Conservation (phyloP, 805 yeast species). For the Candida awuae region DNA sequence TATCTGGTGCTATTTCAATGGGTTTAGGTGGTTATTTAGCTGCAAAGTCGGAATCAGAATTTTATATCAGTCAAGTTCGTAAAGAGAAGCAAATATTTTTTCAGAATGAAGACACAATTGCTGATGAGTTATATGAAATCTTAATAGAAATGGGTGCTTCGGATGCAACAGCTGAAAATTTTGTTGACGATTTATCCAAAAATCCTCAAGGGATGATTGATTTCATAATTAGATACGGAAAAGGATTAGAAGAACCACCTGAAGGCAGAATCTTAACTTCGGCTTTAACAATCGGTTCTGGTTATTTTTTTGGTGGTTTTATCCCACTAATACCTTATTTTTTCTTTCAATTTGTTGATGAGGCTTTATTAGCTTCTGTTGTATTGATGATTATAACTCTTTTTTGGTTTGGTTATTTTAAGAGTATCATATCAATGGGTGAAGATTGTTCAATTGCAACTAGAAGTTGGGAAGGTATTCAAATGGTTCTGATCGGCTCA, state of each 20-base stretch:
- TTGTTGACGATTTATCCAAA: slow-evolving; percentile 70
- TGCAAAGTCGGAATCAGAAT: slow-evolving; percentile 81
- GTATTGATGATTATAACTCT: slow-evolving; percentile 78
- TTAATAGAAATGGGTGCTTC: slow-evolving; percentile 66
- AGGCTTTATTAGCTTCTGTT: slow-evolving; percentile 69
- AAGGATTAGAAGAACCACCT: slow-evolving; percentile 93
- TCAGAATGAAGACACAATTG: slow-evolving; percentile 54
- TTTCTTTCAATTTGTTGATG: slow-evolving; percentile 64
- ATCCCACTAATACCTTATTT: slow-evolving; percentile 89
- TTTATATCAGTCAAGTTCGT: slow-evolving; percentile 62
- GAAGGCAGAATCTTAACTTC: slow-evolving; percentile 83
- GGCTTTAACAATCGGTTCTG: slow-evolving; percentile 82
- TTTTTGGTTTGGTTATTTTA: slow-evolving; percentile 78
- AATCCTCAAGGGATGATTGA: slow-evolving; percentile 75
- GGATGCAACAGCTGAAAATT: slow-evolving; percentile 63
- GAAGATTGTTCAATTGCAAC: slow-evolving; percentile 54
- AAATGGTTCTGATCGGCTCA: slow-evolving; percentile 95
- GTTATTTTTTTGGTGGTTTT: slow-evolving; percentile 88
- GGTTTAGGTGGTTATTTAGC: slow-evolving; percentile 96
- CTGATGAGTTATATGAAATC: slow-evolving; percentile 74
- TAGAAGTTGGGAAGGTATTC: slow-evolving; percentile 70
- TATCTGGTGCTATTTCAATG: slow-evolving; percentile 96
- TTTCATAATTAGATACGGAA: slow-evolving; percentile 79
- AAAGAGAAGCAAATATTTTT: slow-evolving; percentile 63
- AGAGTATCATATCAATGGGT: slow-evolving; percentile 81